Conservation (phyloP, 257 asterid species). For the Capsicum rhomboideum region DNA sequence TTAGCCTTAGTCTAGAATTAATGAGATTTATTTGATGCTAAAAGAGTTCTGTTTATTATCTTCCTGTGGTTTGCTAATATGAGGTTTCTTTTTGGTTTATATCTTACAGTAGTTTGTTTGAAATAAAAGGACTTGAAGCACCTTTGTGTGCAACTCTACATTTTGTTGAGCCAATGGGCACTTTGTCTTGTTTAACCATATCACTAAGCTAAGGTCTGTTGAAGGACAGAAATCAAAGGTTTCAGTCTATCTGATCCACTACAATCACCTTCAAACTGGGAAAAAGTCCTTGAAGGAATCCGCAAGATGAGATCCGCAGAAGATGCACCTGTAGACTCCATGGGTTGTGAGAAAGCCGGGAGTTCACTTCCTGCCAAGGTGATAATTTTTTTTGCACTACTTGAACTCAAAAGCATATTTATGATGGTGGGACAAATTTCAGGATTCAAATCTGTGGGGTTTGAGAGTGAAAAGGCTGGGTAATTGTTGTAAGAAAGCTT, state of each 20-base stretch:
- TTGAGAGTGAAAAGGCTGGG: background rate
- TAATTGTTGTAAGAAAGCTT: background rate
- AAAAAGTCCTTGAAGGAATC: conserved; percentile 66
- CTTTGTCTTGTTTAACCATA: background rate
- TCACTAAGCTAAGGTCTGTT: background rate
- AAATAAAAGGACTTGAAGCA: background rate
- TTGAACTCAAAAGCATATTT: background rate
- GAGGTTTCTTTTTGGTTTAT: background rate
- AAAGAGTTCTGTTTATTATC: background rate
- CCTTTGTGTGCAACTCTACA: background rate
- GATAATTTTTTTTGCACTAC: background rate
- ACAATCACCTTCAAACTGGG: conserved; percentile 67
- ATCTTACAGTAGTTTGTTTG: background rate
- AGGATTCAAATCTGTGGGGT: background rate
- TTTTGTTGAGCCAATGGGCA: background rate
- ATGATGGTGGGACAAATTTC: background rate
- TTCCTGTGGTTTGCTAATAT: background rate
- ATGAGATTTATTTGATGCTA: background rate
- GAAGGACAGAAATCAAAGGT: background rate
- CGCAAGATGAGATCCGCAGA: conserved; percentile 83
- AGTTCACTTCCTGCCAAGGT: conserved; percentile 90
- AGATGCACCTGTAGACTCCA: conserved; percentile 96
- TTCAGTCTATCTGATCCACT: conserved; percentile 23
- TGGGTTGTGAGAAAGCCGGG: conserved; percentile 99
- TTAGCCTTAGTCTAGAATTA: background rate